Base-by-base conservation (phyloP, 2,329 filamentous ascomycete genomes). In the Piedraia hortae region DNA sequence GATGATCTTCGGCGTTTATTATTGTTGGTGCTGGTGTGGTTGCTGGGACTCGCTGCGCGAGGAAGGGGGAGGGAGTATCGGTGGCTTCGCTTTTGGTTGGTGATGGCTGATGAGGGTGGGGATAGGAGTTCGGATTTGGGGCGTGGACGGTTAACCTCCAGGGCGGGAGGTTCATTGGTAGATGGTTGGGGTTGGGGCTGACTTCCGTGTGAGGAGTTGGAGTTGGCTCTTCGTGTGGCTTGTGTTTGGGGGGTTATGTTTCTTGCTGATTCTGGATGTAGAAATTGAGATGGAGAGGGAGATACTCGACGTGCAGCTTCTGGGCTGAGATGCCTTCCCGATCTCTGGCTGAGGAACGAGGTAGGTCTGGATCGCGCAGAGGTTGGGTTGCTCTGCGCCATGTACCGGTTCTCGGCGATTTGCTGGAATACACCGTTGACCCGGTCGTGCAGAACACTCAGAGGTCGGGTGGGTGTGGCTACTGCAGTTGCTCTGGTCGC, bases 301-400 rank as follows among this genome's bases (percentile, higher is more conserved):
- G 74, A 74, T 35, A 90, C 70, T 24, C 61, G 63, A 39, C 90
- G 80, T 45, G 89, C 68, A 32, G 85, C 68, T 42, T 90, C 78
- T 13, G 59, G 62, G 14, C 74, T 63, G 3, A 89, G 56, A 10
- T 53, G 46, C n/a, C n/a, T n/a, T n/a, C n/a, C n/a, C n/a, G n/a
- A n/a, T n/a, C n/a, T n/a, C n/a, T n/a, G n/a, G n/a, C n/a, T n/a
- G n/a, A n/a, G n/a, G n/a, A n/a, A n/a, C n/a, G n/a, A n/a, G n/a
- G n/a, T n/a, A n/a, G n/a, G n/a, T n/a, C n/a, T n/a, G n/a, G n/a
- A n/a, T n/a, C n/a, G n/a, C n/a, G n/a, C n/a, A n/a, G n/a, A n/a
- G n/a, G n/a, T n/a, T n/a, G n/a, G n/a, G n/a, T n/a, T n/a, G 5
- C 38, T 42, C 5, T 48, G 50, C 25, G 42, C 39, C 22, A 41